These are phyloP conservation scores for Emmonsia crescens DNA, from an alignment of 2,329 filamentous ascomycete genomes.

Conservation along the genomic window DNA sequence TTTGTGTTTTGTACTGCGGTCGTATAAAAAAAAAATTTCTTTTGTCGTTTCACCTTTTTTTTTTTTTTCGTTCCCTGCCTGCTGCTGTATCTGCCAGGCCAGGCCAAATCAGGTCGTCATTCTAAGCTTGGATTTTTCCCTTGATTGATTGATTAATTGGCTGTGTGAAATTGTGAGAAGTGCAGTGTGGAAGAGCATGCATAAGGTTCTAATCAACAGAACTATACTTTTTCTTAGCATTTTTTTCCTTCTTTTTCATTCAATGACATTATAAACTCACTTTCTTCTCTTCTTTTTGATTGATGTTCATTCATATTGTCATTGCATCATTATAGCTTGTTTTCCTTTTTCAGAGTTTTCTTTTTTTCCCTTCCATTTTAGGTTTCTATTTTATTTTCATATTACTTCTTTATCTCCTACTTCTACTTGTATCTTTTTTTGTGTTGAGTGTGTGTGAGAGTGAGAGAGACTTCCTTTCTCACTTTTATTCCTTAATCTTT, in stretches of 20 bases:
- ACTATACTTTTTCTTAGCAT: too few relatives aligned
- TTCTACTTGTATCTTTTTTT: neutral
- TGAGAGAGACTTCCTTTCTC: neutral
- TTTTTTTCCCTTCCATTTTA: neutral
- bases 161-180: neutral
- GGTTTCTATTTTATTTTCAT: neutral
- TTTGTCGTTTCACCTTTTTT: neutral
- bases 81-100: neutral
- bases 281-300: neutral
- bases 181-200: neutral
- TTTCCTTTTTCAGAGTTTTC: neutral
- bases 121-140: neutral
- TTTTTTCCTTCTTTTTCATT: neutral
- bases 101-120: neutral
- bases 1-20: neutral
- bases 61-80: neutral
- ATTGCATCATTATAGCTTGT: neutral
- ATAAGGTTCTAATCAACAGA: neutral
- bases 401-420: neutral
- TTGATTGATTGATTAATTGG: neutral
- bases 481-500: too few relatives aligned
- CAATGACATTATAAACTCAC: neutral
- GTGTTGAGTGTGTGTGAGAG: neutral
- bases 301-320: neutral
- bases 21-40: neutral